Conservation (phyloP, 345 rosid species). For the Syzygium aqueum region DNA sequence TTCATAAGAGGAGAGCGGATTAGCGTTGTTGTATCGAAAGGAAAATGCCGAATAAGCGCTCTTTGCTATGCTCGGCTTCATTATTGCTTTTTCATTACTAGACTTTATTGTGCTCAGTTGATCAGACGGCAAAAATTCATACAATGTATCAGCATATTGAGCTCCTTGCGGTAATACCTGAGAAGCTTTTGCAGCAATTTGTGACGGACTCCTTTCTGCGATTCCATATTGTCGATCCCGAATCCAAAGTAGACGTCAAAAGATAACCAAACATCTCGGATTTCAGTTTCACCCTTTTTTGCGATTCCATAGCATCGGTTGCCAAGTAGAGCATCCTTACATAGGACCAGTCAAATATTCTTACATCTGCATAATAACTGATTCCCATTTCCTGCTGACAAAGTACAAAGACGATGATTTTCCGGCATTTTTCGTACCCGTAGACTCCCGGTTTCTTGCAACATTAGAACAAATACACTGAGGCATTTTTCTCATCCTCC, state of each 20-base stretch:
- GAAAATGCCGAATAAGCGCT: neutral
- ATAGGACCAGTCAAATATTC: neutral
- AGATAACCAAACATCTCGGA: neutral
- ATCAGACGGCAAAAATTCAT: neutral
- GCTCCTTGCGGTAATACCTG: neutral
- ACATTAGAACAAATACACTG: no score
- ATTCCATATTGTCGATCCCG: neutral
- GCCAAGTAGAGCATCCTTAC: neutral
- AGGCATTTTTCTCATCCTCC: neutral
- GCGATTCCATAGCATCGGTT: neutral
- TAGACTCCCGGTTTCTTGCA: neutral
- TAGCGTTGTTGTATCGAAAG: neutral
- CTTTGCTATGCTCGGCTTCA: neutral
- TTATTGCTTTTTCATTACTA: neutral
- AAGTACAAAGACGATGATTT: neutral
- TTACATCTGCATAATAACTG: neutral
- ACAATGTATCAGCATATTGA: neutral
- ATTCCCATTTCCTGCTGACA: neutral
- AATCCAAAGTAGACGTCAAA: neutral
- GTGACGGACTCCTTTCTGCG: neutral
- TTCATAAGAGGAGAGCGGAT: neutral
- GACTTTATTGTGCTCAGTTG: neutral
- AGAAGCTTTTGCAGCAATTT: neutral
- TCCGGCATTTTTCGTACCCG: neutral
- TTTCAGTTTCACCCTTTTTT: neutral